These are phyloP conservation scores for Xanthoconium separans DNA, from an alignment of 1,284 basidiomycete species.

Conservation along the genomic window DNA sequence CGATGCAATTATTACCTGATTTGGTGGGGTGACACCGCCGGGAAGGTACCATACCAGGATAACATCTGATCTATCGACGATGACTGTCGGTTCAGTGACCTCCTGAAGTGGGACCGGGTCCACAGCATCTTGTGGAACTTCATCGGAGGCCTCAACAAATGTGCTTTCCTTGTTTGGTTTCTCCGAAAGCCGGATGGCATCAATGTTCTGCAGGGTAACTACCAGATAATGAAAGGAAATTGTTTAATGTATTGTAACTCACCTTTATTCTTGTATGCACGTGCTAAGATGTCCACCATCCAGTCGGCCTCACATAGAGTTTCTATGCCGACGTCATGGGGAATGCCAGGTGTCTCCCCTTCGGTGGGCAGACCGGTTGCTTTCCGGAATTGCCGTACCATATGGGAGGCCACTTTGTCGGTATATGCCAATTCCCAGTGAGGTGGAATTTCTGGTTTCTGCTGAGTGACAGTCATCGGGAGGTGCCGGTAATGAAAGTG, in stretches of 20 bases:
- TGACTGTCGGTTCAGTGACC: not conserved
- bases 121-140: not conserved
- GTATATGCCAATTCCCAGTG: no score
- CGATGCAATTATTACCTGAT: not conserved
- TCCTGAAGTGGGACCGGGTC: not conserved
- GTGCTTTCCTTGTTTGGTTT: not conserved
- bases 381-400: no score
- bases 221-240: not conserved
- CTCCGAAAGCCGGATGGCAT: not conserved
- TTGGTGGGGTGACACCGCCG: not conserved
- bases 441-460: no score
- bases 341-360: not conserved
- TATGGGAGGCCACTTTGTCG: no score
- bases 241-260: not conserved
- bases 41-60: not conserved
- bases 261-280: not conserved
- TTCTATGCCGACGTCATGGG: not conserved
- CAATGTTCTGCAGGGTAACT: not conserved
- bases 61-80: not conserved
- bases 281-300: not conserved
- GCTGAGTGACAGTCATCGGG: no score
- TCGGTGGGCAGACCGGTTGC: not conserved
- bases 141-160: not conserved
- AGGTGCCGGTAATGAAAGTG: no score
- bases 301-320: not conserved